Evolutionary conservation across 495 filamentous ascomycete species (phyloP).

Genomic region (Annulohypoxylon moriforme): DNA sequence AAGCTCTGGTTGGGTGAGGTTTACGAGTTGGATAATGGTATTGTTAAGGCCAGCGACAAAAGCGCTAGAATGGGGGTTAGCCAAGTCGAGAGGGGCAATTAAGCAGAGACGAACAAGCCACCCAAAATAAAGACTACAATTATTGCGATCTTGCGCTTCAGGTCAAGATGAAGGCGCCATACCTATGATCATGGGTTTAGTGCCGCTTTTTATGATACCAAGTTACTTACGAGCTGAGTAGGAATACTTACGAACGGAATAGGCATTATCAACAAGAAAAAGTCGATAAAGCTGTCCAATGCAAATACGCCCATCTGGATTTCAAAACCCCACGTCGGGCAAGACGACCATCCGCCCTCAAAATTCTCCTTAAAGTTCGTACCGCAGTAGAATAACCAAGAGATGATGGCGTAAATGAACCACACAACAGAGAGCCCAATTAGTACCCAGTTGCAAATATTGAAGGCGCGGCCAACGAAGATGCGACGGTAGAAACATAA

Average conservation of each 20-base stretch:
- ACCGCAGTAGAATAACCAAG: not conserved
- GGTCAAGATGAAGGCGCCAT: not conserved
- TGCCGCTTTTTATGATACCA: not conserved
- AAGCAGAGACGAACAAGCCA: not conserved
- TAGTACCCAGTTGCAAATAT: not conserved
- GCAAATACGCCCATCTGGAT: constrained; percentile 6
- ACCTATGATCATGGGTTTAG: not conserved
- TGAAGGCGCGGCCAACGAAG: not conserved
- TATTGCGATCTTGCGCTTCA: constrained; percentile 1
- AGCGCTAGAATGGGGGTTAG: constrained; percentile 7
- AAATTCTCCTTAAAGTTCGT: not conserved
- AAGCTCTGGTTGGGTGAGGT: constrained; percentile 6
- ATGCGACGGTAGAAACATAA: not conserved
- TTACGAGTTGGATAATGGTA: constrained; percentile 16
- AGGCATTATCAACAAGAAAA: not conserved
- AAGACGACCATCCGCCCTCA: not conserved
- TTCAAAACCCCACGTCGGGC: not conserved
- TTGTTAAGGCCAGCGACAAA: constrained; percentile 19
- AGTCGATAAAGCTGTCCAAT: not conserved
- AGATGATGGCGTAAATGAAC: not conserved
- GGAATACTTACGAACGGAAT: not conserved
- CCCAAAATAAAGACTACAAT: not conserved
- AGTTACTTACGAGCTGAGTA: not conserved
- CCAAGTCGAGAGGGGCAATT: not conserved
- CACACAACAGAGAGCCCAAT: not conserved